Conservation (phyloP, 1,284 basidiomycete species). For the Fomes fomentarius region DNA sequence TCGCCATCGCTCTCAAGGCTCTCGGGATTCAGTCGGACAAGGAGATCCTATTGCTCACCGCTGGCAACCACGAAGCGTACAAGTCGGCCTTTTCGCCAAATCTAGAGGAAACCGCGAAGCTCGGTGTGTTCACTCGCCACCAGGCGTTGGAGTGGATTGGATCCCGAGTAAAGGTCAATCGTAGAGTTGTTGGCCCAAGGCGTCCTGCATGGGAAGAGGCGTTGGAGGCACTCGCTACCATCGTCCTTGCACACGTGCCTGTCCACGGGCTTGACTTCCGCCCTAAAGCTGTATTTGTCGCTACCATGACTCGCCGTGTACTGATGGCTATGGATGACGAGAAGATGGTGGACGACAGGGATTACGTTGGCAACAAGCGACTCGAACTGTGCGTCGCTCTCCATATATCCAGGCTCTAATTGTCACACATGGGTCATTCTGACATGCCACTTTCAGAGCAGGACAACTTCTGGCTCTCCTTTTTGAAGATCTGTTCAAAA, state of each 20-base stretch:
- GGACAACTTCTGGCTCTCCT: conserved; percentile 95
- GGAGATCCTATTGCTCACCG: conserved; percentile 94
- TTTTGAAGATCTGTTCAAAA: conserved; percentile 99
- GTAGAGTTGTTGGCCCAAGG: conserved; percentile 78
- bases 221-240: conserved; percentile 93
- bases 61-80: conserved; percentile 91
- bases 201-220: conserved; percentile 94
- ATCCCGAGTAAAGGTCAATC: conserved; percentile 87
- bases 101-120: conserved; percentile 90
- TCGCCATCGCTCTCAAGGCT: conserved; percentile 95
- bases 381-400: conserved; percentile 81
- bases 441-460: conserved; percentile 57
- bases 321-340: conserved; percentile 97
- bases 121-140: conserved; percentile 90
- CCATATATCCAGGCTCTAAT: conserved; percentile 5
- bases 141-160: conserved; percentile 98
- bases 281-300: conserved; percentile 96
- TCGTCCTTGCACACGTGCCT: conserved; percentile 96
- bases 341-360: conserved; percentile 97
- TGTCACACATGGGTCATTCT: neutral
- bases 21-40: conserved; percentile 97
- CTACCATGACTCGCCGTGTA: conserved; percentile 96
- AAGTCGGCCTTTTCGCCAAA: conserved; percentile 90
- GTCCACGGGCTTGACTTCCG: conserved; percentile 91
- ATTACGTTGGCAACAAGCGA: conserved; percentile 99